Evolutionary conservation across 2,329 filamentous ascomycete genomes (phyloP).

Genomic region (Fulvia fulva): DNA sequence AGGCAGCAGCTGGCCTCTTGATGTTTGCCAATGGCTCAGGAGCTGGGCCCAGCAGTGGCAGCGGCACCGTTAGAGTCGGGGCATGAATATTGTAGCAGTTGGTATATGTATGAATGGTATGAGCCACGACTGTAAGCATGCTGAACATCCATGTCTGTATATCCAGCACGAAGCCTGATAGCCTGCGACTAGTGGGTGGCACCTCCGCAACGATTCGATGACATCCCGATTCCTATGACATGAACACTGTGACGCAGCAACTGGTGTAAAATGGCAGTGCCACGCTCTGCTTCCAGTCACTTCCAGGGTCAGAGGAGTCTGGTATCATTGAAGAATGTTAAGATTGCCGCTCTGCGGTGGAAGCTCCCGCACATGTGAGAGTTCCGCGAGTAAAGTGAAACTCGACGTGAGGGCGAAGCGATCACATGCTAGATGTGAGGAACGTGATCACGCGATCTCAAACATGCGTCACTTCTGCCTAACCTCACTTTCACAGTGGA

Average conservation of each 20-base stretch:
- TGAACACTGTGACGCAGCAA: no score
- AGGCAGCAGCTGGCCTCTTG: constrained; percentile 31
- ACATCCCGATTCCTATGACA: no score
- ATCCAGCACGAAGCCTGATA: background rate
- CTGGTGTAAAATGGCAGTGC: no score
- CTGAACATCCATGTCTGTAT: background rate
- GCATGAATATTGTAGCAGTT: constrained; percentile 6
- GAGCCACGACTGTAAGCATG: background rate
- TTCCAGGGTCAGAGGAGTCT: no score
- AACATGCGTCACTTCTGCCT: background rate
- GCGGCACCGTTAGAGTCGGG: constrained; percentile 14
- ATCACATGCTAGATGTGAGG: background rate
- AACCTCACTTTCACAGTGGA: background rate
- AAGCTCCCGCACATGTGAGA: no score
- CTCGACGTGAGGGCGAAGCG: no score
- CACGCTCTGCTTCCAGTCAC: no score
- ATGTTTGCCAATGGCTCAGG: constrained; percentile 25
- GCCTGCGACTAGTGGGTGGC: no score
- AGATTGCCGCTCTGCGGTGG: no score
- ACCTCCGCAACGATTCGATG: no score
- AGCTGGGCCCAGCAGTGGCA: constrained; percentile 1
- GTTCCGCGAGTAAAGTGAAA: background rate
- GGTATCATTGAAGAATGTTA: no score
- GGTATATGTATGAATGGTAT: background rate
- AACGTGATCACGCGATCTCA: background rate